phyloP scores from a whole-genome alignment of 176 grass and related monocot species.

The Panicum miliaceum region DNA sequence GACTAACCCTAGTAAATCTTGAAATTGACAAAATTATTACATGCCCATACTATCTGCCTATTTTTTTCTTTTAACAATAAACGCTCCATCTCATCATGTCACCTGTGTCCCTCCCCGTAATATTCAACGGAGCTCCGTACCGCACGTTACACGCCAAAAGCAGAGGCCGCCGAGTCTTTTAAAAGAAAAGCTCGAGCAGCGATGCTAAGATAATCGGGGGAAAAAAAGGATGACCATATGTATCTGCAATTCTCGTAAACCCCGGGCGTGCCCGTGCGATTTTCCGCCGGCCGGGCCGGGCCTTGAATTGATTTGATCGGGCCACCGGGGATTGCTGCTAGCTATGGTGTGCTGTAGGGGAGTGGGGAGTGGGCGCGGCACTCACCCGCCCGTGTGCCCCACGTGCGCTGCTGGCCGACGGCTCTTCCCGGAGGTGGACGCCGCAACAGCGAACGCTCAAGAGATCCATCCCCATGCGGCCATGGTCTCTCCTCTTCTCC shows the following conservation, averaged over 20 bases:
- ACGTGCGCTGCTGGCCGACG: slow-evolving; percentile 49
- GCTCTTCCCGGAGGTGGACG: background rate
- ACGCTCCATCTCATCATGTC: background rate
- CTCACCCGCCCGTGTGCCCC: slow-evolving; percentile 47
- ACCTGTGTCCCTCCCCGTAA: background rate
- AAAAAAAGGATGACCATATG: background rate
- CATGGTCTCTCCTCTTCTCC: background rate
- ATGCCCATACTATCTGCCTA: too few species aligned
- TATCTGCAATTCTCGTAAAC: background rate
- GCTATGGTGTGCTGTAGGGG: background rate
- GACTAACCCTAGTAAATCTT: too few species aligned
- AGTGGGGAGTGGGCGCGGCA: slow-evolving; percentile 34
- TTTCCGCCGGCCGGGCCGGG: background rate
- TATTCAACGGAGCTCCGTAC: background rate
- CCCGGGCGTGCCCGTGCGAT: background rate
- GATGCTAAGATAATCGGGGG: background rate
- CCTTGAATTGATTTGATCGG: slow-evolving; percentile 18
- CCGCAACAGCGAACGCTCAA: background rate
- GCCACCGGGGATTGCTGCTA: background rate
- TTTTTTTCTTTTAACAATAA: background rate
- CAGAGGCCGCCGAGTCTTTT: background rate
- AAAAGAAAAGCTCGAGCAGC: background rate
- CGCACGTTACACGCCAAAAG: background rate
- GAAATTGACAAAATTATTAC: too few species aligned
- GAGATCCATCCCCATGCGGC: background rate